These are phyloP conservation scores for Sextonia rubra DNA, from an alignment of 164 flowering plant species.

Conservation along the genomic window DNA sequence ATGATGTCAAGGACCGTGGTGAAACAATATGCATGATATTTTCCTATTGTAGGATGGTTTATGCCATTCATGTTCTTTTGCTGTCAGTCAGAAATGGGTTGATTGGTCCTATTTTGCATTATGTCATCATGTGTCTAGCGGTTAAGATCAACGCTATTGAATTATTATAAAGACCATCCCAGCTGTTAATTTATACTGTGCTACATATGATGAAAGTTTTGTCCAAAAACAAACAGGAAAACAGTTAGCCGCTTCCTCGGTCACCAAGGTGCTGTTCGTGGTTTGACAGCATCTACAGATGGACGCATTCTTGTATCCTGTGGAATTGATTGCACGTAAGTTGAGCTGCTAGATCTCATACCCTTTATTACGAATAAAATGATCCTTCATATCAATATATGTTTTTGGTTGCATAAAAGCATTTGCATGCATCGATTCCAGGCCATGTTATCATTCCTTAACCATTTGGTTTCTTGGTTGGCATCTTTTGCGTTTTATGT, in stretches of 20 bases:
- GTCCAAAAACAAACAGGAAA: constrained; percentile 35
- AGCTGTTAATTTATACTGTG: not conserved
- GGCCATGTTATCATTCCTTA: not conserved
- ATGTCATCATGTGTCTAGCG: not conserved
- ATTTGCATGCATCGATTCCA: too few relatives aligned
- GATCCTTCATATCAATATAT: not conserved
- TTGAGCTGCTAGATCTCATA: not conserved
- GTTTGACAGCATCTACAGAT: constrained; percentile 91
- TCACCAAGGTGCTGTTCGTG: constrained; percentile 83
- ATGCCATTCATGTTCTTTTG: not conserved
- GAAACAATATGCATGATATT: too few relatives aligned
- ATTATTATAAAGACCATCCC: not conserved
- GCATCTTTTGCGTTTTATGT: not conserved
- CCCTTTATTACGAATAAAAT: not conserved
- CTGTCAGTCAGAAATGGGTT: not conserved
- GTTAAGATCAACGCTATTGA: not conserved
- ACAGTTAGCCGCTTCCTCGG: constrained; percentile 88
- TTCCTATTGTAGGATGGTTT: not conserved
- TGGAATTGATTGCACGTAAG: constrained; percentile 93
- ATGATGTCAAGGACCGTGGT: too few relatives aligned
- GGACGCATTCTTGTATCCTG: constrained; percentile 82
- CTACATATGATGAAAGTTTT: constrained; percentile 5
- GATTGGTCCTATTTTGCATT: not conserved
- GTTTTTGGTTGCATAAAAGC: too few relatives aligned
- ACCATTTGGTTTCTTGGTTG: too few relatives aligned